phyloP scores from a whole-genome alignment of 208 protist species.

The Vickermania spadyakhi region DNA sequence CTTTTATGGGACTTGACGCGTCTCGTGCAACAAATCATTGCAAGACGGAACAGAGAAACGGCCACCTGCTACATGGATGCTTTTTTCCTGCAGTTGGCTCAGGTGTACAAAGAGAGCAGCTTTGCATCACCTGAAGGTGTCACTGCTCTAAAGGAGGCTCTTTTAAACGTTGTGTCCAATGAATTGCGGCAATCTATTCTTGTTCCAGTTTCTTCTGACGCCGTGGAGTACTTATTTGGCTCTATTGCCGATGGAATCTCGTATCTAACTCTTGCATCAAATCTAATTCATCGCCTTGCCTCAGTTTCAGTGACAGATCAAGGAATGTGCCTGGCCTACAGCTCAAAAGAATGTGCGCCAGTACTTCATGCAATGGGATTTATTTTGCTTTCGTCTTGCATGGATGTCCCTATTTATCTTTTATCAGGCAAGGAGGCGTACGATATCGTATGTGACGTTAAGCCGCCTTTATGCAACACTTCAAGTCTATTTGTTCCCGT shows the following conservation, averaged over 20 bases:
- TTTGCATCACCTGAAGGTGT: conserved; percentile 9
- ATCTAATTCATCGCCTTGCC: conserved; percentile 51
- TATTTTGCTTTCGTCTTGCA: conserved; percentile 51
- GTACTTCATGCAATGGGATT: conserved; percentile 46
- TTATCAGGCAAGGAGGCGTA: conserved; percentile 7
- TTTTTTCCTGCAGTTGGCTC: conserved; percentile 56
- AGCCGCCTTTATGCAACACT: not conserved
- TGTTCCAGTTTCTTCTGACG: conserved; percentile 5
- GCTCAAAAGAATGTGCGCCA: conserved; percentile 14
- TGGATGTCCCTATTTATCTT: conserved; percentile 47
- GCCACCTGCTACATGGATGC: conserved; percentile 48
- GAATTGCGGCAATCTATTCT: conserved; percentile 20
- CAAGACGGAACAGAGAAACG: conserved; percentile 21
- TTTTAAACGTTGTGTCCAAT: conserved; percentile 25
- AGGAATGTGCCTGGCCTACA: conserved; percentile 39
- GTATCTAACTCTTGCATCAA: conserved; percentile 39
- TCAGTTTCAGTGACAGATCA: conserved; percentile 32
- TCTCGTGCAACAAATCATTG: conserved; percentile 38
- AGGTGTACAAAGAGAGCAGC: conserved; percentile 14
- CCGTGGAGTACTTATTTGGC: conserved; percentile 44
- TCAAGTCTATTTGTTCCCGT: conserved; percentile 14
- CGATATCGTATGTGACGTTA: conserved; percentile 9
- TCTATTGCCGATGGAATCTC: conserved; percentile 28
- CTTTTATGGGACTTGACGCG: conserved; percentile 42
- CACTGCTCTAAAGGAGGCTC: conserved; percentile 14